Conservation (phyloP, 2,329 filamentous ascomycete genomes). For the Microsporum audouinii region DNA sequence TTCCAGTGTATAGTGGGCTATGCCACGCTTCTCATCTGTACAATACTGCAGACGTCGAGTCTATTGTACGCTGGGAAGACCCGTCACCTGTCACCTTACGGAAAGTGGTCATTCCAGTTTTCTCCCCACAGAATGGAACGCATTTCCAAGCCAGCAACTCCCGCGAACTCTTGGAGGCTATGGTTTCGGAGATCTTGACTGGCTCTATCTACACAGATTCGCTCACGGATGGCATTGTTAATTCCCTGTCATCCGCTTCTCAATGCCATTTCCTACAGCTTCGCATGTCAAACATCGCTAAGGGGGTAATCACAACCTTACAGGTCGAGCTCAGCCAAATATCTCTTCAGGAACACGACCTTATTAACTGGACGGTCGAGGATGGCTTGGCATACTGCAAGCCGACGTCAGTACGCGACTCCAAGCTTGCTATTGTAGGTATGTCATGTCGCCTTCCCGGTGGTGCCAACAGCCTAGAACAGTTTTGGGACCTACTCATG, state of each 20-base stretch:
- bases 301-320: too few species aligned
- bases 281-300: too few species aligned
- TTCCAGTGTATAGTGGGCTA: conserved; percentile 22
- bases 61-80: too few species aligned
- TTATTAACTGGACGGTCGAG: not conserved
- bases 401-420: not conserved
- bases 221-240: conserved; percentile 16
- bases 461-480: conserved; percentile 17
- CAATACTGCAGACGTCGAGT: conserved; percentile 13
- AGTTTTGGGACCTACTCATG: conserved; percentile 28
- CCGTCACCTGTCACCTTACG: conserved; percentile 7
- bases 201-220: conserved; percentile 16
- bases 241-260: conserved; percentile 23
- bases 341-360: too few species aligned
- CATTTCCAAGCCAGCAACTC: conserved; percentile 13
- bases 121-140: conserved; percentile 15
- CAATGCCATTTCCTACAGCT: conserved; percentile 11
- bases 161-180: conserved; percentile 13
- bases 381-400: not conserved
- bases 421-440: conserved; percentile 9
- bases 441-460: conserved; percentile 5
- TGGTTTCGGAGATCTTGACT: conserved; percentile 17
- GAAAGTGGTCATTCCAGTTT: too few species aligned
- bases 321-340: too few species aligned
- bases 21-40: conserved; percentile 40